Percentiles rank a stretch among this genome's conserved stretches.
These are phyloP conservation scores for Corylus avellana DNA, from an alignment of 306 rosid genomes.

Conservation along the genomic window DNA sequence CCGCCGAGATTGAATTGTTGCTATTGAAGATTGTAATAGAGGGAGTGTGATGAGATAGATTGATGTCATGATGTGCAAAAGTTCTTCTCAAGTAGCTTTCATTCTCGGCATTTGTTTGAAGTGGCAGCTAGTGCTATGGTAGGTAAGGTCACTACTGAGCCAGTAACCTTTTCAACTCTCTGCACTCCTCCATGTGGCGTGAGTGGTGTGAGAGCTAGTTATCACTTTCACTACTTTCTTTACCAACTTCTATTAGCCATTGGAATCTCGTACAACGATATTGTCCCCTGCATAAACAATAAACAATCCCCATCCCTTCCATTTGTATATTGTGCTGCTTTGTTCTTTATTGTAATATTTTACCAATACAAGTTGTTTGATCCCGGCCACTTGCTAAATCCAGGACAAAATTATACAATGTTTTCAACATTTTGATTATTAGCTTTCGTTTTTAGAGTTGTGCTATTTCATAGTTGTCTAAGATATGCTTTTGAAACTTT, in stretches of 20 bases:
- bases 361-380: background rate
- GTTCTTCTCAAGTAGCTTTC: constrained; percentile 2
- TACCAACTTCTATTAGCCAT: background rate
- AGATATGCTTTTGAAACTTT: no score
- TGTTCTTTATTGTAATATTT: background rate
- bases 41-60: constrained; percentile 1
- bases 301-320: background rate
- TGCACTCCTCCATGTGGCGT: background rate
- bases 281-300: no score
- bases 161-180: background rate
- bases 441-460: no score
- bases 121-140: constrained; percentile 24
- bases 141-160: constrained; percentile 21
- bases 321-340: background rate
- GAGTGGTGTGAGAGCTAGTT: background rate
- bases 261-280: no score
- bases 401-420: background rate
- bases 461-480: no score
- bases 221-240: background rate
- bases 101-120: background rate
- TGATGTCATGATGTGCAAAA: background rate
- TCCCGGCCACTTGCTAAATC: background rate
- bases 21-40: constrained; percentile 8
- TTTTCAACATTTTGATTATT: background rate
- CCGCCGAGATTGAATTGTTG: constrained; percentile 27